Evolutionary conservation across 176 grass and related monocot species (phyloP).

Genomic region (Musa acuminata): DNA sequence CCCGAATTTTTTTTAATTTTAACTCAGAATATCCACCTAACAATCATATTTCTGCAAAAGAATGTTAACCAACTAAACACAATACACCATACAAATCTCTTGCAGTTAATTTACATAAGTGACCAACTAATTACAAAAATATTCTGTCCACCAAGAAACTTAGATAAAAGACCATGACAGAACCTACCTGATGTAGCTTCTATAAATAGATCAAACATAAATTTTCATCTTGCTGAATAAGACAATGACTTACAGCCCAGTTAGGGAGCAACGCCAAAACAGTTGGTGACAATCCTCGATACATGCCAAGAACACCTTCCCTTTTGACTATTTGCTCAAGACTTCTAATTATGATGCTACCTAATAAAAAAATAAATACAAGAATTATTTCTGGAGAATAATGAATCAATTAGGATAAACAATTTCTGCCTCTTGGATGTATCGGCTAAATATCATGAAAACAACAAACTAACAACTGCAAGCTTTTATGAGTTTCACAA

Average conservation of each 20-base stretch:
- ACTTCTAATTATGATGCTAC: constrained; percentile 80
- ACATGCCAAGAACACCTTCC: constrained; percentile 82
- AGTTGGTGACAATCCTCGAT: constrained; percentile 83
- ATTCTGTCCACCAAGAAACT: too few relatives aligned
- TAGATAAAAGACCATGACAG: too few relatives aligned
- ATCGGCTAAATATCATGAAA: not conserved
- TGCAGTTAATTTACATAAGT: too few relatives aligned
- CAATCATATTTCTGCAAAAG: too few relatives aligned
- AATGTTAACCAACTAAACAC: too few relatives aligned
- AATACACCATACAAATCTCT: too few relatives aligned
- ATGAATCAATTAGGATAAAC: not conserved
- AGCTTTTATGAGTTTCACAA: not conserved
- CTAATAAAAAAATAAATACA: constrained; percentile 19
- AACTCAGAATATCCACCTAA: too few relatives aligned
- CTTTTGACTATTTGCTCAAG: constrained; percentile 72
- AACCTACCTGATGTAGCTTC: too few relatives aligned
- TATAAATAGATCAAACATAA: too few relatives aligned
- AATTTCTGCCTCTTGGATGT: not conserved
- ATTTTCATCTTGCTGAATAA: not conserved
- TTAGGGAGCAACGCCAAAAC: constrained; percentile 83
- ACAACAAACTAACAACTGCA: not conserved
- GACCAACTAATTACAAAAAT: too few relatives aligned
- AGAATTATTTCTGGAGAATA: not conserved
- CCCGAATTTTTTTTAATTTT: too few relatives aligned
- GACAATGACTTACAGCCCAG: constrained; percentile 78